phyloP scores from a whole-genome alignment of 1,284 basidiomycete genomes.

The Trametes pubescens region DNA sequence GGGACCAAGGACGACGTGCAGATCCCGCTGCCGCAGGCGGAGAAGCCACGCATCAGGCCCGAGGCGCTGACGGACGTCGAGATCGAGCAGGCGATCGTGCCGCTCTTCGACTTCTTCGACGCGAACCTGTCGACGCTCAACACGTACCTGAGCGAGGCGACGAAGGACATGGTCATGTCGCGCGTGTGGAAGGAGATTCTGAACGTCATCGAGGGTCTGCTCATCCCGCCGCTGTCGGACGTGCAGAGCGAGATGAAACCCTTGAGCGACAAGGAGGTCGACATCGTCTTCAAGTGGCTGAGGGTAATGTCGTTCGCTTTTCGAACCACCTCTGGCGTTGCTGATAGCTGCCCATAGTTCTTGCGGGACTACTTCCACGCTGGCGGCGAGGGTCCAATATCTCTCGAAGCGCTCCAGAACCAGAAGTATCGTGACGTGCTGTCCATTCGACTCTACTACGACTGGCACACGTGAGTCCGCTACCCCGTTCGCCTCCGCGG shows the following conservation, averaged over 20 bases:
- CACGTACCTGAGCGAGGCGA: slow-evolving; percentile 84
- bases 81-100: slow-evolving; percentile 92
- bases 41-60: slow-evolving; percentile 74
- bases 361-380: slow-evolving; percentile 96
- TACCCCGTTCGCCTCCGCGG: slow-evolving; percentile 14
- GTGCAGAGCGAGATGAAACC: slow-evolving; percentile 91
- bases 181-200: slow-evolving; percentile 98
- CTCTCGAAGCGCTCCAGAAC: slow-evolving; percentile 91
- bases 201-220: slow-evolving; percentile 85
- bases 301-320: slow-evolving; percentile 62
- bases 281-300: slow-evolving; percentile 98
- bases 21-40: slow-evolving; percentile 76
- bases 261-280: slow-evolving; percentile 93
- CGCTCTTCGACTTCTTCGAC: slow-evolving; percentile 97
- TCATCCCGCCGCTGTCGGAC: slow-evolving; percentile 93
- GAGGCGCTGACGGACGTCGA: slow-evolving; percentile 90
- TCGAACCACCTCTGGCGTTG: neutral
- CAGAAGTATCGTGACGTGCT: slow-evolving; percentile 95
- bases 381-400: slow-evolving; percentile 89
- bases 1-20: slow-evolving; percentile 71
- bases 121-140: slow-evolving; percentile 93
- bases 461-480: slow-evolving; percentile 83
- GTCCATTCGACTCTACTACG: slow-evolving; percentile 92
- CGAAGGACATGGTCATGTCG: slow-evolving; percentile 93
- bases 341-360: slow-evolving; percentile 62